Base-by-base conservation (phyloP, 139 green algal genomes). In the Desmodesmus armatus region DNA sequence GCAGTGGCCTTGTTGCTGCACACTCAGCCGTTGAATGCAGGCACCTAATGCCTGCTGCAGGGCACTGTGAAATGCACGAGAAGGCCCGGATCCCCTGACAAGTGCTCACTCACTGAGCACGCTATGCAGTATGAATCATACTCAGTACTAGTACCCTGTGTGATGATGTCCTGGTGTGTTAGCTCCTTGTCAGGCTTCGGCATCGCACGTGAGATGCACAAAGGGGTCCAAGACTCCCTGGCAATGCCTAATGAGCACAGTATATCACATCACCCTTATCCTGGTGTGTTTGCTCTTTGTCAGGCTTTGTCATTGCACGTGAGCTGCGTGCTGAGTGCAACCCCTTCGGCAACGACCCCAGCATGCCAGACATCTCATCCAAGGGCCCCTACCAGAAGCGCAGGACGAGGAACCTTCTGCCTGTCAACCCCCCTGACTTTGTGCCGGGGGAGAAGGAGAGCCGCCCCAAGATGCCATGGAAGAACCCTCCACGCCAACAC, bases 351-450 rank as follows among this genome's bases (percentile, higher is more conserved):
- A 27, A 21, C 9, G 72, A 83, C 35, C 3, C 76, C 11, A 43
- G 17, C 53, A 17, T 83, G 5, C 76, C 76, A 83, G 76, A 83
- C 58, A 83, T 83, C 51, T 73, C 55, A 40, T 51, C 76, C 9
- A 72, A 9, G n/a, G 60, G 51, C 27, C 76, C 76, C 2, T 83
- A 73, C 53, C 21, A 3, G 25, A 70, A 70, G 31, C 37, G 31
- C n/a, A 62, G n/a, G 47, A 17, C 33, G 33, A 55, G 62, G 51
- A n/a, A n/a, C n/a, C n/a, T n/a, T n/a, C 13, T 71, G 7, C 76
- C 76, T 23, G 11, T 17, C 17, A 27, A 33, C 21, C 37, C 76
- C 17, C 19, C 35, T 25, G 37, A 62, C 11, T 37, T 55, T 83
- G 76, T 41, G 58, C 76, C 76, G 11, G 76, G 76, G 9, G 76